Conservation (phyloP, 106 monocot species). For the Allium cepa region DNA sequence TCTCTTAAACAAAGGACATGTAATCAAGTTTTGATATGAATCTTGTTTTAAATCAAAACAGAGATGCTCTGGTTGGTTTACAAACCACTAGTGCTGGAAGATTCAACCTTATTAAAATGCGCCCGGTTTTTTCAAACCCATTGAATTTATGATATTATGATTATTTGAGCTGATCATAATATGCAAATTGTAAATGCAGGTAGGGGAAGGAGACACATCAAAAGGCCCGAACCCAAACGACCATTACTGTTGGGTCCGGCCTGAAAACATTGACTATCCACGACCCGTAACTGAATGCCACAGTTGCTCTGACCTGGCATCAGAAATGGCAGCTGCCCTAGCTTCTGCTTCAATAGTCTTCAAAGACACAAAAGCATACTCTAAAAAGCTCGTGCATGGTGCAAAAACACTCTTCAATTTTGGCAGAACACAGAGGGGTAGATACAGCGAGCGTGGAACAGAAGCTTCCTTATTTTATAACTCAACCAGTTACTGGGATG, state of each 20-base stretch:
- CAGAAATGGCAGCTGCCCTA: conserved; percentile 81
- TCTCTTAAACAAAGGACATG: no score
- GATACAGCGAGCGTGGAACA: conserved; percentile 61
- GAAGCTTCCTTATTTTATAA: conserved; percentile 77
- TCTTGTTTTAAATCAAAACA: no score
- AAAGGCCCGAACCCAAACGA: conserved; percentile 57
- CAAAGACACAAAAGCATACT: conserved; percentile 92
- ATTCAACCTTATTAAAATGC: no score
- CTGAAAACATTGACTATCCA: conserved; percentile 75
- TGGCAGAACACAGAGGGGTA: conserved; percentile 47
- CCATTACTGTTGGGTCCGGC: conserved; percentile 85
- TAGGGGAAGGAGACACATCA: conserved; percentile 61
- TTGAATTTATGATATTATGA: no score
- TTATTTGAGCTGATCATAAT: background rate
- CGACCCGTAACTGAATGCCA: conserved; percentile 72
- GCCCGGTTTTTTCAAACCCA: no score
- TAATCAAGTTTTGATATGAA: no score
- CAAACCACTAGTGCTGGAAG: no score
- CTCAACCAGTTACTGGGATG: conserved; percentile 84
- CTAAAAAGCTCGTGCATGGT: conserved; percentile 78
- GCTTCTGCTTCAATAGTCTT: conserved; percentile 88
- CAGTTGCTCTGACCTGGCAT: conserved; percentile 74
- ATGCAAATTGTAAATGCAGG: conserved; percentile 19
- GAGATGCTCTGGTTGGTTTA: no score
- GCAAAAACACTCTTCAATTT: conserved; percentile 77